Evolutionary conservation across 192 early-diverging fungal species (phyloP).

Genomic region (Phlyctochytrium arcticum): DNA sequence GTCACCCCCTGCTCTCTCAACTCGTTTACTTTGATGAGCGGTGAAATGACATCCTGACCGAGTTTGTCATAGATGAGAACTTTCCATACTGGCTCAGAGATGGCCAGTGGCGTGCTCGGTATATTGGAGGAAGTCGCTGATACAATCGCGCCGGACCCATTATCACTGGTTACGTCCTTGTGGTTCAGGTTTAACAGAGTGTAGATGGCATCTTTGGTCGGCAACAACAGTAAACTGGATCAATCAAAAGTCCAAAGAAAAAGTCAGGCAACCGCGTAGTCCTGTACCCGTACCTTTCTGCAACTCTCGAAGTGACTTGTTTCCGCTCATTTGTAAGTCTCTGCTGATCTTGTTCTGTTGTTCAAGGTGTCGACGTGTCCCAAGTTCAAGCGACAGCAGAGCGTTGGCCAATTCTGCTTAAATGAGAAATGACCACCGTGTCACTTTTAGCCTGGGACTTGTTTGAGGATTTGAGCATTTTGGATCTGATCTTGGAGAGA

Average conservation of each 20-base stretch:
- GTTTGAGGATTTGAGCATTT: too few relatives aligned
- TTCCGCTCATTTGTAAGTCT: neutral
- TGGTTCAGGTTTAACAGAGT: constrained; percentile 86
- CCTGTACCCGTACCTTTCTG: constrained; percentile 12
- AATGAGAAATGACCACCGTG: too few relatives aligned
- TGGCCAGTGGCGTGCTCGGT: constrained; percentile 22
- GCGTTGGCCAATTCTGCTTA: too few relatives aligned
- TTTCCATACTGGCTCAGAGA: constrained; percentile 85
- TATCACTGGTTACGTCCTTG: constrained; percentile 16
- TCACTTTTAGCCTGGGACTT: too few relatives aligned
- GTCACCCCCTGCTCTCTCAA: constrained; percentile 94
- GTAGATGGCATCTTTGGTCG: constrained; percentile 62
- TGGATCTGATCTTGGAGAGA: too few relatives aligned
- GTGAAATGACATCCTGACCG: constrained; percentile 93
- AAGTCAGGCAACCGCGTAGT: neutral
- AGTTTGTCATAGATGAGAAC: constrained; percentile 92
- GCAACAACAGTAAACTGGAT: neutral
- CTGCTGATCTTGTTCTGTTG: too few relatives aligned
- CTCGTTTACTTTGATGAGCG: constrained; percentile 93
- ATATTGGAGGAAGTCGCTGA: too few relatives aligned
- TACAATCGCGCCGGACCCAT: constrained; percentile 35
- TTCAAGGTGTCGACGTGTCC: too few relatives aligned
- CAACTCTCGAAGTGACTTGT: constrained; percentile 20
- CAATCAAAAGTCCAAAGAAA: neutral
- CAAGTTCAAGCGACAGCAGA: too few relatives aligned